Evolutionary conservation across 257 asterid genomes (phyloP).

Genomic region (Solanum etuberosum): DNA sequence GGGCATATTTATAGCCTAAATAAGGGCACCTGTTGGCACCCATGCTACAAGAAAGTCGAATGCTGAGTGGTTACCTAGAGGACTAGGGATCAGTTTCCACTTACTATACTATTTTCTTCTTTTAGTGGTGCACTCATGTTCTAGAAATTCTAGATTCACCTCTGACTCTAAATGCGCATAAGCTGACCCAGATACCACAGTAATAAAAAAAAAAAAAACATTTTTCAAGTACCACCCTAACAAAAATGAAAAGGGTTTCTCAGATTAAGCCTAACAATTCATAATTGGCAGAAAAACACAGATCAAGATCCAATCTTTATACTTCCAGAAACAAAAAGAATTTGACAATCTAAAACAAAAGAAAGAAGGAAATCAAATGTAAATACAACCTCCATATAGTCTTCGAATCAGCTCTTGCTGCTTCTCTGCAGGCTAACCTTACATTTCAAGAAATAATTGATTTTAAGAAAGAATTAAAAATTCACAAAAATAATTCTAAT

Average conservation of each 20-base stretch:
- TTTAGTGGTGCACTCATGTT: not conserved
- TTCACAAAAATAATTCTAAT: not conserved
- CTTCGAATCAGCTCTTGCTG: conserved; percentile 81
- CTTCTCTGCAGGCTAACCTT: conserved; percentile 74
- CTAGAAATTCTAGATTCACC: not conserved
- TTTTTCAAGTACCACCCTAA: too few species aligned
- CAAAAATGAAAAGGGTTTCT: not conserved
- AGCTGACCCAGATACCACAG: not conserved
- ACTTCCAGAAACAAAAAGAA: not conserved
- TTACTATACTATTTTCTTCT: not conserved
- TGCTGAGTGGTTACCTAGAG: not conserved
- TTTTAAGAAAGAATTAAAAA: not conserved
- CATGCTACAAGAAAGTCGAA: not conserved
- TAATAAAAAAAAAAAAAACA: not conserved
- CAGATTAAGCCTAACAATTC: not conserved
- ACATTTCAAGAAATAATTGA: not conserved
- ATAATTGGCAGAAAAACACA: not conserved
- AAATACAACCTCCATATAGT: conserved; percentile 51
- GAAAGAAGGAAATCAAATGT: not conserved
- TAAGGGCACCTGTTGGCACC: not conserved
- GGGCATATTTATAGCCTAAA: not conserved
- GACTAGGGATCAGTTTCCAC: not conserved
- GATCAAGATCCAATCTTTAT: not conserved
- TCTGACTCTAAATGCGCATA: not conserved
- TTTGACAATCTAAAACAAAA: not conserved